A percentile compares a stretch with the other conserved stretches of the same genome.
phyloP scores from a whole-genome alignment of 108 stramenopile species.

The Thalassiosira profunda region DNA sequence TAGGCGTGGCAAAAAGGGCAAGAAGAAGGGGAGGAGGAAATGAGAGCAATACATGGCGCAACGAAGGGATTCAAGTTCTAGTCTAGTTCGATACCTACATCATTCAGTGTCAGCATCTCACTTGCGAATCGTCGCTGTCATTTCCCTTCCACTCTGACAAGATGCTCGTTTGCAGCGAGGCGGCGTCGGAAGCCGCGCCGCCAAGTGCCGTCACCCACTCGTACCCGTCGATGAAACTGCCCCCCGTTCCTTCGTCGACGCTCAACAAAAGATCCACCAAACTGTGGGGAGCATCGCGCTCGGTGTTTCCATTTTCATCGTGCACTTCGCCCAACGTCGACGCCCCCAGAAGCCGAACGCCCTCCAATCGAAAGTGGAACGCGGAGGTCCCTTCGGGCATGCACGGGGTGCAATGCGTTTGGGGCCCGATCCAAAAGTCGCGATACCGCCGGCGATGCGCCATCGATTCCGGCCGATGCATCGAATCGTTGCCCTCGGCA shows the following conservation, averaged over 20 bases:
- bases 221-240: conserved; percentile 37
- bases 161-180: conserved; percentile 4
- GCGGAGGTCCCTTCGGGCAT: conserved; percentile 19
- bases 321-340: conserved; percentile 7
- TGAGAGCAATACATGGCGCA: too few species aligned
- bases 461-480: too few species aligned
- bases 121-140: too few species aligned
- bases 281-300: not conserved
- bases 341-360: conserved; percentile 15
- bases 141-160: conserved; percentile 15
- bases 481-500: not conserved
- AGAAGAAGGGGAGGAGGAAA: too few species aligned
- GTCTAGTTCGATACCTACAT: too few species aligned
- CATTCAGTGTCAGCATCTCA: too few species aligned
- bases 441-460: conserved; percentile 13
- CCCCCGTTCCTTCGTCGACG: conserved; percentile 41
- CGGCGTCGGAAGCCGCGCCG: not conserved
- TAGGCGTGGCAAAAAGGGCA: too few species aligned
- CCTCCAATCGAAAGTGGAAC: conserved; percentile 36
- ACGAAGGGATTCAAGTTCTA: too few species aligned
- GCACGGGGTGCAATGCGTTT: conserved; percentile 25
- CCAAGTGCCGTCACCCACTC: conserved; percentile 28
- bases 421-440: conserved; percentile 15
- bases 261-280: conserved; percentile 8
- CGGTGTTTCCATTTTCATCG: not conserved